Base-by-base conservation (phyloP, 441 rosid genomes). In the Pelargonium cotyledonis region DNA sequence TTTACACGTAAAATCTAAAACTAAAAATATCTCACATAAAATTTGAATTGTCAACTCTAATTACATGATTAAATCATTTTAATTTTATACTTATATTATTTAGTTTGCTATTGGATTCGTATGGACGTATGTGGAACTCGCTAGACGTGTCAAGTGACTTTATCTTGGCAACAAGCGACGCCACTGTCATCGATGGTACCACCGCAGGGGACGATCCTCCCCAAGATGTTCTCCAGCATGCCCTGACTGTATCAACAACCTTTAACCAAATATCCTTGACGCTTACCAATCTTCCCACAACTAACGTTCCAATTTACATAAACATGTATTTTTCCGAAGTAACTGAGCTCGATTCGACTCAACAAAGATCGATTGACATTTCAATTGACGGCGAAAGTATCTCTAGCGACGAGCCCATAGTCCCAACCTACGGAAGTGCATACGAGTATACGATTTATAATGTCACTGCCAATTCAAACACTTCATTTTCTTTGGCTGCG, bases 301-400 rank as follows among this genome's bases (percentile, higher is more conserved):
- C 23, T 19, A 66, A 63, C n/a, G 66, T 69, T 29, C 69, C 83
- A 1, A 63, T 75, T 46, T 76, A 81, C 68, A 44, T 79, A 35
- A 82, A 21, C 76, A 31, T 82, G 63, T 87, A 84, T 70, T 87
- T 84, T 74, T 78, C 88, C 2, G 89, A 87, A 63, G 84, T 83
- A 47, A 5, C 75, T 11, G 38, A n/a, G 57, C 83, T 85, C 0
- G 68, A 66, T 57, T 53, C 76, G 8, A 69, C 82, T 35, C 70
- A 79, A 6, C 80, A 71, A 9, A 83, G 85, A 68, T 81, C 88
- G 51, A 77, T 88, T 38, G 0, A 43, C 63, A 68, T 84, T 62
- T 46, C 53, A 57, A 47, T 71, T 19, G 71, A 81, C 6, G 44
- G 51, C 43, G 67, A 61, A 38, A 62, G 68, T 14, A 8, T 8